Evolutionary conservation across 192 early-diverging fungal genomes (phyloP).

Genomic region (Backusella psychrophila): DNA sequence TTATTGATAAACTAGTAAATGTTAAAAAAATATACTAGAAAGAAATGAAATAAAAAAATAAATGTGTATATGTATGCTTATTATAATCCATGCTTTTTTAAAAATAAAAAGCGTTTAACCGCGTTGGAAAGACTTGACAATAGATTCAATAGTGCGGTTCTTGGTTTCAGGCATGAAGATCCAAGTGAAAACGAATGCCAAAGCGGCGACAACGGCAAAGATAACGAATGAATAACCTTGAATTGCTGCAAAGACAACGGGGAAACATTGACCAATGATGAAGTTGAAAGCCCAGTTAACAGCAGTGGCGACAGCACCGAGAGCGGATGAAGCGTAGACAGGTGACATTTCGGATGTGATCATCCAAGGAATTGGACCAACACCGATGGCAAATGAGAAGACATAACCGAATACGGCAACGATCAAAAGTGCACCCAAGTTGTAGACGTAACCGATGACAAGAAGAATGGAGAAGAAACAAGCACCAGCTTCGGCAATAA

Average conservation of each 20-base stretch:
- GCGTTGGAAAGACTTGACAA: constrained; percentile 29
- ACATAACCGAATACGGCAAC: constrained; percentile 74
- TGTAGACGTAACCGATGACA: constrained; percentile 58
- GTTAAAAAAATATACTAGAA: not conserved
- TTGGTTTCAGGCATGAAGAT: constrained; percentile 54
- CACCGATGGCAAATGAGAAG: constrained; percentile 74
- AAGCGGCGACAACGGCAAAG: constrained; percentile 5
- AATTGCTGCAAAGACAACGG: constrained; percentile 27
- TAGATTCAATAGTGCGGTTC: constrained; percentile 56
- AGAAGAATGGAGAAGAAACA: constrained; percentile 47
- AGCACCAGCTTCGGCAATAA: constrained; percentile 58
- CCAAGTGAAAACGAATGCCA: constrained; percentile 41
- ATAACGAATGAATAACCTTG: constrained; percentile 37
- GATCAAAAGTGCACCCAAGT: constrained; percentile 55
- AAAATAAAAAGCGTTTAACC: not conserved
- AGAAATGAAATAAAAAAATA: not conserved
- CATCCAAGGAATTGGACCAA: constrained; percentile 83
- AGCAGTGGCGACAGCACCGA: constrained; percentile 67
- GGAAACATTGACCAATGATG: constrained; percentile 44
- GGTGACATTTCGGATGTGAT: constrained; percentile 77
- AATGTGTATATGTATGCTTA: not conserved
- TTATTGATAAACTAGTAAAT: not conserved
- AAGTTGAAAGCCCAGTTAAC: constrained; percentile 69
- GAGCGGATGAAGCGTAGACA: constrained; percentile 67
- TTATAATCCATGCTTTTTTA: not conserved